Base-by-base conservation (phyloP, 179 eudicot species). In the Gypsophila paniculata region DNA sequence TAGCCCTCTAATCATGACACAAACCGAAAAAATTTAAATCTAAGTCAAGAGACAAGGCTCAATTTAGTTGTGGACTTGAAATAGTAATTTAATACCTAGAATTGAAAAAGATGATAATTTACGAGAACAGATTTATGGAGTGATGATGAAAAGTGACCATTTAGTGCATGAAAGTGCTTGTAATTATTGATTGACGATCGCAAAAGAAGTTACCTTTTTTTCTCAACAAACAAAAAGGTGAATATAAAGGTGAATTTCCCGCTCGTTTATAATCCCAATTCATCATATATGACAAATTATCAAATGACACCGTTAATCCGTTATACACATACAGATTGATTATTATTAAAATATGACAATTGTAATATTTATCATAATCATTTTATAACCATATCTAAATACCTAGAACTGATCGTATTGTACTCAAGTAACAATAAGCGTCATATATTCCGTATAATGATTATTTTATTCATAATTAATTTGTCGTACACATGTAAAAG, bases 1-100 rank as follows among this genome's bases (percentile, higher is more conserved):
- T 60, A 29, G 77, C 68, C 68, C 68, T 44, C 11, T 48, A 57
- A 65, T 65, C 48, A 74, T 66, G 55, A 46, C 65, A 65, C 52
- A 57, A 17, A 74, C 55, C 68, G 58, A 29, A 57, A 51, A 51
- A 14, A 14, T n/a, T n/a, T n/a, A 51, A 51, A 51, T 4, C 55
- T 21, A 49, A 10, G 48, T 60, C 61, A 34, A n/a, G 14, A 48
- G 55, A 63, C 26, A 74, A 66, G n/a, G 32, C 48, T 25, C 25
- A 15, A 49, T 18, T 17, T 61, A 60, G 29, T 22, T 58, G 32
- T 61, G 62, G 70, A 70, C 65, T 69, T 17, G 22, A 15, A 39
- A 70, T 52, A 52, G 69, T 23, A 25, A 57, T 19, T 26, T 3
- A 51, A 52, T 63, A 32, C 54, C 51, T 32, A 9, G 54, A 23